These are phyloP conservation scores for Solanum sparsipilum DNA, from an alignment of 257 asterid species.

Conservation along the genomic window DNA sequence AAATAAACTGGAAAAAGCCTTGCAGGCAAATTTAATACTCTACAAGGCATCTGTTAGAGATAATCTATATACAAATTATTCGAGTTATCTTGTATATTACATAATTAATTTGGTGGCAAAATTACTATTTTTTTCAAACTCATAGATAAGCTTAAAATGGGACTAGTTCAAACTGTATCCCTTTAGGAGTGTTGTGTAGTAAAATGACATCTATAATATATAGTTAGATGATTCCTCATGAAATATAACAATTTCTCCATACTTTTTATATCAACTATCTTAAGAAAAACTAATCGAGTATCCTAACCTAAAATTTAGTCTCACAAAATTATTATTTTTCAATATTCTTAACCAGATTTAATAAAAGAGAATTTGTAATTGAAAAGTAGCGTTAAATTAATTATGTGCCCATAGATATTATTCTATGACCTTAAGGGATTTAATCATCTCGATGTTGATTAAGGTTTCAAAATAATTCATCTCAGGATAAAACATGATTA, in stretches of 20 bases:
- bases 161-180: not conserved
- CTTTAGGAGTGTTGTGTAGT: not conserved
- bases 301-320: not conserved
- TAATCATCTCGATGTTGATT: not conserved
- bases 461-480: not conserved
- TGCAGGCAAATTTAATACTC: not conserved
- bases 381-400: not conserved
- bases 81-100: not conserved
- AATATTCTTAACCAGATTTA: not conserved
- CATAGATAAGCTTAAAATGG: not conserved
- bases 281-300: not conserved
- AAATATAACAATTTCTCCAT: not conserved
- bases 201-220: not conserved
- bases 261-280: not conserved
- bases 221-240: not conserved
- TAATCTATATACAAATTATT: not conserved
- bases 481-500: not conserved
- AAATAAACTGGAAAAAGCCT: not conserved
- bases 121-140: not conserved
- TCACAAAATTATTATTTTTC: not conserved
- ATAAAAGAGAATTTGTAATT: not conserved
- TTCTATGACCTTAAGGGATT: not conserved
- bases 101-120: not conserved
- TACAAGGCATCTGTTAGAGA: not conserved
- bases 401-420: not conserved